These are phyloP conservation scores for Phytomonas francai DNA, from an alignment of 208 protist species.

Conservation along the genomic window DNA sequence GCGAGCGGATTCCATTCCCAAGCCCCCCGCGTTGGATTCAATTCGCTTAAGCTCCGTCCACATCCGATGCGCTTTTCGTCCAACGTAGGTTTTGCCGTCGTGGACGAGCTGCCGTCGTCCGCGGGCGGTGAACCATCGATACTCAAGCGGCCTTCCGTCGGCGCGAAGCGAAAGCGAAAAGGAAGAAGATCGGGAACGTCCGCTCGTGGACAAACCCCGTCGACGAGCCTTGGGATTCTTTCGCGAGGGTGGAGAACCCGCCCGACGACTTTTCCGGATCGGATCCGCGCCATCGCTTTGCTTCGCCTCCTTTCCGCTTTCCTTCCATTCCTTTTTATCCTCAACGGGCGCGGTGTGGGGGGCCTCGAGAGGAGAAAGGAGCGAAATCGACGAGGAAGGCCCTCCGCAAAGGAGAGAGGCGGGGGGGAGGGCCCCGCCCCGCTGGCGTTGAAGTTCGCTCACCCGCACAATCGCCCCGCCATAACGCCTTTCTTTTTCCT, in stretches of 20 bases:
- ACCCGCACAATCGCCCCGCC: conserved; percentile 60
- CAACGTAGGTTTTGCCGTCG: conserved; percentile 48
- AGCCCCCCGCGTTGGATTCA: too few species aligned
- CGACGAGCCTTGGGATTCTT: not conserved
- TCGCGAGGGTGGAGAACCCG: too few species aligned
- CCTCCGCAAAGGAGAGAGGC: not conserved
- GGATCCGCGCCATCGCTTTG: too few species aligned
- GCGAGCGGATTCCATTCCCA: too few species aligned
- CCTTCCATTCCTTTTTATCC: too few species aligned
- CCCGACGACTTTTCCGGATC: too few species aligned
- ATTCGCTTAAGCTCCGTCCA: conserved; percentile 53
- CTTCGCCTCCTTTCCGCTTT: too few species aligned
- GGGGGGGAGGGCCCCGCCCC: too few species aligned
- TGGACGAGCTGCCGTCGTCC: conserved; percentile 63
- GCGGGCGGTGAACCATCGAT: conserved; percentile 51
- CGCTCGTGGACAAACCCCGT: not conserved
- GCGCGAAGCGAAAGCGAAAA: conserved; percentile 21
- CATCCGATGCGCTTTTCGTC: conserved; percentile 42
- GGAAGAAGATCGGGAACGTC: not conserved
- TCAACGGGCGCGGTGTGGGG: too few species aligned
- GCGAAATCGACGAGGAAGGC: too few species aligned
- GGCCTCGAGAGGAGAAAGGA: too few species aligned
- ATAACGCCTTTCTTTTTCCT: conserved; percentile 15
- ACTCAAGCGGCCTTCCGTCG: conserved; percentile 31
- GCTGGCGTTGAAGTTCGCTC: conserved; percentile 39